Conservation (phyloP, 2,329 filamentous ascomycete genomes). For the Neopestalotiopsis clavispora region DNA sequence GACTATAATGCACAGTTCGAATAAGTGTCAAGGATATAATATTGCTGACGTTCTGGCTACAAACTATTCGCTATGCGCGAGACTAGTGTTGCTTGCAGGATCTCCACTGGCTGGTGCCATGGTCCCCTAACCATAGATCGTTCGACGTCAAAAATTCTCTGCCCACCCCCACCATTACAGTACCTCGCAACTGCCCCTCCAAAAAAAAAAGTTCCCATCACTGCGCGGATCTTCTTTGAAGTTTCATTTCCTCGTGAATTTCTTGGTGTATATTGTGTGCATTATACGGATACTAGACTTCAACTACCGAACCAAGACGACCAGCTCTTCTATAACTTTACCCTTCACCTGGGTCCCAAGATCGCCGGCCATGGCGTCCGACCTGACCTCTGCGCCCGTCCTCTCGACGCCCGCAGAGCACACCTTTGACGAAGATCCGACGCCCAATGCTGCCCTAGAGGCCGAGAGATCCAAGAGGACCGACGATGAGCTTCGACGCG, state of each 20-base stretch:
- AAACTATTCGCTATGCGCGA: background rate
- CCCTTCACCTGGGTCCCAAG: background rate
- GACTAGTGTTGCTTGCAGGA: background rate
- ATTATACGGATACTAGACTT: background rate
- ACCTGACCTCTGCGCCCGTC: slow-evolving; percentile 59
- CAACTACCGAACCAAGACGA: background rate
- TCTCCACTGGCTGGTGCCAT: background rate
- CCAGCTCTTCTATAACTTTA: background rate
- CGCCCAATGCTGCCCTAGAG: slow-evolving; percentile 32
- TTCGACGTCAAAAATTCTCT: slow-evolving; percentile 13
- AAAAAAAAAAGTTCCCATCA: slow-evolving; percentile 3
- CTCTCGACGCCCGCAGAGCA: slow-evolving; percentile 69
- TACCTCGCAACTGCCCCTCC: slow-evolving; percentile 1
- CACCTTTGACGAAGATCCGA: slow-evolving; percentile 56
- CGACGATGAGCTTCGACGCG: slow-evolving; percentile 73
- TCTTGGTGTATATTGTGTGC: background rate
- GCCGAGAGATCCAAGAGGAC: slow-evolving; percentile 39
- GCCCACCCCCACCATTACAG: slow-evolving; percentile 11
- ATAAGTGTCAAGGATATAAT: background rate
- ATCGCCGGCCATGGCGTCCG: slow-evolving; percentile 25
- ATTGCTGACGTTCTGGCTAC: background rate
- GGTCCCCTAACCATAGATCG: slow-evolving; percentile 3
- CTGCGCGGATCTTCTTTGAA: background rate
- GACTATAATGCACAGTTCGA: background rate
- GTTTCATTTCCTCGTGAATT: background rate